Evolutionary conservation across 2,329 filamentous ascomycete genomes (phyloP).

Genomic region (Rhynchosporium agropyri): DNA sequence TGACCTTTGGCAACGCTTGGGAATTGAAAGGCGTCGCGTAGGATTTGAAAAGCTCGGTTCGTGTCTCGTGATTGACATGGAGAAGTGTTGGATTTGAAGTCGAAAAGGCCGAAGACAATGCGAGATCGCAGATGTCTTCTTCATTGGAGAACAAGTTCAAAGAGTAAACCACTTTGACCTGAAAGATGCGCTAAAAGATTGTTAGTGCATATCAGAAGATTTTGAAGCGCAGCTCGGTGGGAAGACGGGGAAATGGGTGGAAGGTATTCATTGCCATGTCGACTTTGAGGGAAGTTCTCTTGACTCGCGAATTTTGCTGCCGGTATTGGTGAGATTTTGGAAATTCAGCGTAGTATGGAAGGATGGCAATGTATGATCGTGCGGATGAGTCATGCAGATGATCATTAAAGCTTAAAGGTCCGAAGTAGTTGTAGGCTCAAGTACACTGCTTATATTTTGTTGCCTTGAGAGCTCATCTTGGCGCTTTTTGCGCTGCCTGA

Average conservation of each 20-base stretch:
- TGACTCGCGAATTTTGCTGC: background rate
- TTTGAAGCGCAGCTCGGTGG: background rate
- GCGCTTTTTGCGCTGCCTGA: no score
- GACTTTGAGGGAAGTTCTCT: background rate
- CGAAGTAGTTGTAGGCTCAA: no score
- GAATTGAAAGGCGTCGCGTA: background rate
- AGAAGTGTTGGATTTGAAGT: background rate
- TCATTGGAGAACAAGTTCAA: background rate
- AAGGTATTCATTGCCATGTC: background rate
- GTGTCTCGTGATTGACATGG: background rate
- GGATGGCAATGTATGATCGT: no score
- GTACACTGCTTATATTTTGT: no score
- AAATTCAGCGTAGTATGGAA: no score
- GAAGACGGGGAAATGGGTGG: background rate
- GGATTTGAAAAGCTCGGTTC: background rate
- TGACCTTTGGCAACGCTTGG: background rate
- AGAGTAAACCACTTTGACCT: background rate
- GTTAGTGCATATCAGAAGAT: background rate
- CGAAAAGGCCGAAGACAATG: background rate
- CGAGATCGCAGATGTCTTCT: background rate
- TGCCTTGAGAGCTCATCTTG: no score
- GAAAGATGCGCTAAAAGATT: background rate
- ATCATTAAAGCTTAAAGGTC: no score
- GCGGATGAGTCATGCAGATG: no score
- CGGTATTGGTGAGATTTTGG: background rate